Base-by-base conservation (phyloP, 2,329 filamentous ascomycete species). In the Aspergillus hortae region DNA sequence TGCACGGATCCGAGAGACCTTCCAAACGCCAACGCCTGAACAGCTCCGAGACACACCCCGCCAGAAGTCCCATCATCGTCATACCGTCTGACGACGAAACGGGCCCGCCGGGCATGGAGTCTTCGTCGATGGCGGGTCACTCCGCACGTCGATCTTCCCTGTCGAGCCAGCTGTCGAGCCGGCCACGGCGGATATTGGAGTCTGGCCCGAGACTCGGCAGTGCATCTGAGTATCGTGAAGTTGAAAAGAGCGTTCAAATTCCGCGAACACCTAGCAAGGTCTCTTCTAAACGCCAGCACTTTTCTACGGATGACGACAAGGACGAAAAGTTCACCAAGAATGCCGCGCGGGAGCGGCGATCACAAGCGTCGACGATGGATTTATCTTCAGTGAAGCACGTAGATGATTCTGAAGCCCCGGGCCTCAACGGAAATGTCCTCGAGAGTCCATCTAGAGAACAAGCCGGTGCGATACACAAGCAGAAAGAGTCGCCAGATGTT, bases 21-120 rank as follows among this genome's bases (percentile, higher is more conserved):
- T 51, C 36, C 4, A 71, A 71, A 52, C 67, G 66, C 17, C 63
- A 46, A 19, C 67, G 68, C 35, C 57, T 64, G 12, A 58, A 63
- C 38, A 55, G 48, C 27, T 48, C 27, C 17, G 50, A 52, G 17
- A 36, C 36, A 17, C 27, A 30, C 27, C 27, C 27, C 7, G 7
- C 27, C 27, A 30, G 7, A 10, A 47, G 38, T 2, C 41, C 46
- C 15, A 52, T 59, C 23, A 49, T 55, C 46, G 46, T 63, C 35
- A 19, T 19, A 19, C 14, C 35, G 7, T 56, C 57, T 1, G 58
- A 61, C 12, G 62, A 63, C 44, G 60, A 62, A 44, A 17, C 50
- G 45, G 27, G 47, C 44, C 36, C 51, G 15, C 45, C 38, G 42
- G 52, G 14, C 5, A 42, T 42, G 15, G 15, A 41, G n/a, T 44